Evolutionary conservation across 345 rosid species (phyloP).

Genomic region (Heritiera fomes): DNA sequence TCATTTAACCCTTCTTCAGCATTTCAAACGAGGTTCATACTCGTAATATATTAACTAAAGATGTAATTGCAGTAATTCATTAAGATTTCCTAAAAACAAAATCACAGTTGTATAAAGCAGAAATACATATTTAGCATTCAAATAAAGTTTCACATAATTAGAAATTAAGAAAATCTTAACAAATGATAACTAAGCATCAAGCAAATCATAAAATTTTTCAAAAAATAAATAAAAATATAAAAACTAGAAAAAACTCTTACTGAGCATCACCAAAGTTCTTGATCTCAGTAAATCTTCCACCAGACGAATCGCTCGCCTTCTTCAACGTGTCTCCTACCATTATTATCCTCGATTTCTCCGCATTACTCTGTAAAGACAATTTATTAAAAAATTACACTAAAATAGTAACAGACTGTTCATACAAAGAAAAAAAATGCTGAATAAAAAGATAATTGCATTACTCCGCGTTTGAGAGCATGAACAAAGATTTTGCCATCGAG

Average conservation of each 20-base stretch:
- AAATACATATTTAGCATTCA: background rate
- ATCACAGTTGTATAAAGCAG: background rate
- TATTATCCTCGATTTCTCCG: constrained; percentile 84
- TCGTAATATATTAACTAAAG: background rate
- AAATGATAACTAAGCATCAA: background rate
- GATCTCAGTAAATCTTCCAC: constrained; percentile 48
- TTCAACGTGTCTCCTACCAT: constrained; percentile 90
- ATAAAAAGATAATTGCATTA: constrained; percentile 26
- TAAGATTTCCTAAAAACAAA: background rate
- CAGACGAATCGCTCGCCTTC: constrained; percentile 63
- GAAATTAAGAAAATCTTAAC: background rate
- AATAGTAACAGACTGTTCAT: background rate
- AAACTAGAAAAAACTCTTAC: constrained; percentile 42
- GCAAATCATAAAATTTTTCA: background rate
- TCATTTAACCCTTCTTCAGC: background rate
- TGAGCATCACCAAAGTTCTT: constrained; percentile 59
- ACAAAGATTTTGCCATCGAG: constrained; percentile 75
- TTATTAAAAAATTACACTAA: background rate
- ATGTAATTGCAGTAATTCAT: background rate
- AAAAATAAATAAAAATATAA: background rate
- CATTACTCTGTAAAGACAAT: constrained; percentile 59
- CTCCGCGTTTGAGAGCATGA: constrained; percentile 82
- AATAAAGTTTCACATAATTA: background rate
- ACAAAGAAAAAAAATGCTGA: background rate
- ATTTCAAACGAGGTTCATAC: background rate